These are phyloP conservation scores for Pseudogymnoascus sp. DNA, from an alignment of 2,329 filamentous ascomycete species.

Conservation along the genomic window DNA sequence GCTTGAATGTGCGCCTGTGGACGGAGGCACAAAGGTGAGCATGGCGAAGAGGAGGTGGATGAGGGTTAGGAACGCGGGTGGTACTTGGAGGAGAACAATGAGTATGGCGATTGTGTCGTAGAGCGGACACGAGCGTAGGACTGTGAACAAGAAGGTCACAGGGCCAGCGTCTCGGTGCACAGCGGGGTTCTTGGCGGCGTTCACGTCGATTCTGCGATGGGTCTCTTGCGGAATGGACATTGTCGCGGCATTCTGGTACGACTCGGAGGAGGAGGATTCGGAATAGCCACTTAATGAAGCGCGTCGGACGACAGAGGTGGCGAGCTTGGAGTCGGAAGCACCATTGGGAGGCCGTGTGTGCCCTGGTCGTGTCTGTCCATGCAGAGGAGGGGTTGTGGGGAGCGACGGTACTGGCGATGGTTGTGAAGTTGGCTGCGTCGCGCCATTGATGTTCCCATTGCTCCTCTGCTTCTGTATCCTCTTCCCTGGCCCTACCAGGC, in stretches of 20 bases:
- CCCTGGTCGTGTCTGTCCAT: conserved; percentile 22
- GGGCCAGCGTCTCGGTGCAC: conserved; percentile 64
- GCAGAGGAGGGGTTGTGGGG: conserved; percentile 31
- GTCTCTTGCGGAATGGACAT: conserved; percentile 36
- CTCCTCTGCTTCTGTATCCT: conserved; percentile 46
- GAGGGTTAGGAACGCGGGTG: conserved; percentile 75
- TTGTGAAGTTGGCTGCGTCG: conserved; percentile 31
- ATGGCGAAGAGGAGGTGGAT: conserved; percentile 90
- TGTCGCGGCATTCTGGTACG: conserved; percentile 29
- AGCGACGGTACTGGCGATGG: conserved; percentile 33
- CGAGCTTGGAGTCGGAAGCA: conserved; percentile 22
- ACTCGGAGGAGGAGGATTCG: conserved; percentile 48
- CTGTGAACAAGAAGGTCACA: conserved; percentile 71
- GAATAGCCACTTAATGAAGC: conserved; percentile 44
- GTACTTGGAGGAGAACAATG: conserved; percentile 88
- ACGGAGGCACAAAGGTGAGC: conserved; percentile 83
- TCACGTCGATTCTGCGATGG: conserved; percentile 61
- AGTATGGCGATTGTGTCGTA: conserved; percentile 94
- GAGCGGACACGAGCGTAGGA: conserved; percentile 80
- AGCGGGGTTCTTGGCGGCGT: conserved; percentile 57
- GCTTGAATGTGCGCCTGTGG: conserved; percentile 59
- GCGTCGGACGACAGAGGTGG: conserved; percentile 32
- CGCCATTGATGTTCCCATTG: conserved; percentile 45
- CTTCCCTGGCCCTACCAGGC: conserved; percentile 69
- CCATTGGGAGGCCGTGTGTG: conserved; percentile 18